Evolutionary conservation across 2,329 filamentous ascomycete genomes (phyloP).

Genomic region (Thielaviopsis musarum): DNA sequence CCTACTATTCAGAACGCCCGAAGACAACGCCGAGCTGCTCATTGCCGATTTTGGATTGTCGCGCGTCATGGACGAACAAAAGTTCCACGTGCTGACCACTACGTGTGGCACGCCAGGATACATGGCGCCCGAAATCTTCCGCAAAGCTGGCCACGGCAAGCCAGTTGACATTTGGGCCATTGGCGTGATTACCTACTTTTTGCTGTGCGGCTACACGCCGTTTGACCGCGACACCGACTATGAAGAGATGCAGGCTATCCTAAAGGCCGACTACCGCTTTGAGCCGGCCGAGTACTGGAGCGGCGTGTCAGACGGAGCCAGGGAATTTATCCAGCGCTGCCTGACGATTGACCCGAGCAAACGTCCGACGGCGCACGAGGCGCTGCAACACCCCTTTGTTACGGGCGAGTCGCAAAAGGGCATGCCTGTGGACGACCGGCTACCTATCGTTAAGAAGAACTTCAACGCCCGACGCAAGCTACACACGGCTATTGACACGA

Average conservation of each 20-base stretch:
- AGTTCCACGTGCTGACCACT: constrained; percentile 93
- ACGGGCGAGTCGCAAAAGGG: constrained; percentile 33
- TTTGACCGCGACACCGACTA: constrained; percentile 96
- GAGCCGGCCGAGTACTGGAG: constrained; percentile 94
- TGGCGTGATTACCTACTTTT: constrained; percentile 95
- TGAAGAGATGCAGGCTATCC: constrained; percentile 98
- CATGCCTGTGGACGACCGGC: constrained; percentile 40
- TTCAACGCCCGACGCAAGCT: constrained; percentile 54
- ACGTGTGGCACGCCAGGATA: constrained; percentile 97
- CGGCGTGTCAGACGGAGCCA: constrained; percentile 67
- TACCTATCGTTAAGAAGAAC: constrained; percentile 57
- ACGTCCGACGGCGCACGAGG: constrained; percentile 82
- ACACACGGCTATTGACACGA: constrained; percentile 54
- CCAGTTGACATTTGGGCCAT: constrained; percentile 98
- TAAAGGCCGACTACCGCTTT: constrained; percentile 91
- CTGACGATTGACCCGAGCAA: constrained; percentile 75
- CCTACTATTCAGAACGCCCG: constrained; percentile 85
- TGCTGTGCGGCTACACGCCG: constrained; percentile 93
- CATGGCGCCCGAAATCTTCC: constrained; percentile 99
- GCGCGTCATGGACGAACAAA: constrained; percentile 96
- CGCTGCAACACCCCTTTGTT: constrained; percentile 49
- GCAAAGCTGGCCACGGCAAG: constrained; percentile 95
- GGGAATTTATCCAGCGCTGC: constrained; percentile 84
- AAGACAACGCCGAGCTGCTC: constrained; percentile 90
- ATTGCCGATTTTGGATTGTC: constrained; percentile 95